Evolutionary conservation across 306 rosid genomes (phyloP).

Genomic region (Abrus pulchellus): DNA sequence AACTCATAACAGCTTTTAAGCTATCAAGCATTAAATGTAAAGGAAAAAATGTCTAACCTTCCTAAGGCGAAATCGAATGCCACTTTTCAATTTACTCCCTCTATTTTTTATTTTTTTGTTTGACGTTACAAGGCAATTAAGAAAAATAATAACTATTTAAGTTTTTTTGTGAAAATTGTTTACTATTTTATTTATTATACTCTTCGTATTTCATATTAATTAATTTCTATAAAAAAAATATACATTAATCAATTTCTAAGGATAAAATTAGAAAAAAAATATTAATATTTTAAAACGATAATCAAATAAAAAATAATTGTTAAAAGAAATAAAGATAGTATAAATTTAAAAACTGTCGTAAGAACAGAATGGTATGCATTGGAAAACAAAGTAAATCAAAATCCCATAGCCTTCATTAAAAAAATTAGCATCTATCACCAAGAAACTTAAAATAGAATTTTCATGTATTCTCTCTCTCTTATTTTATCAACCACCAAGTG

Average conservation of each 20-base stretch:
- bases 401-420: slow-evolving; percentile 17
- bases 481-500: slow-evolving; percentile 43
- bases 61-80: slow-evolving; percentile 20
- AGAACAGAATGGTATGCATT: slow-evolving; percentile 28
- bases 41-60: slow-evolving; percentile 29
- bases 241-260: too few species aligned
- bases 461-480: slow-evolving; percentile 43
- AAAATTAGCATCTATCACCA: background rate
- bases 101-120: too few species aligned
- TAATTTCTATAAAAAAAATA: too few species aligned
- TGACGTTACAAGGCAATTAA: too few species aligned
- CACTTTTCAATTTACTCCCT: slow-evolving; percentile 31
- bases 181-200: too few species aligned
- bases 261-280: too few species aligned
- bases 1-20: background rate
- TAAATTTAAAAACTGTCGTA: slow-evolving; percentile 16
- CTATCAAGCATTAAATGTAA: slow-evolving; percentile 7
- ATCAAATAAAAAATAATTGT: too few species aligned
- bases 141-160: too few species aligned
- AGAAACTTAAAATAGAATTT: slow-evolving; percentile 37
- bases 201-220: too few species aligned
- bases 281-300: too few species aligned
- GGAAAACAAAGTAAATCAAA: slow-evolving; percentile 20
- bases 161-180: too few species aligned
- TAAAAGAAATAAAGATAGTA: too few species aligned